Evolutionary conservation across 768 basidiomycete genomes (phyloP).

Genomic region (Trametes coccinea): DNA sequence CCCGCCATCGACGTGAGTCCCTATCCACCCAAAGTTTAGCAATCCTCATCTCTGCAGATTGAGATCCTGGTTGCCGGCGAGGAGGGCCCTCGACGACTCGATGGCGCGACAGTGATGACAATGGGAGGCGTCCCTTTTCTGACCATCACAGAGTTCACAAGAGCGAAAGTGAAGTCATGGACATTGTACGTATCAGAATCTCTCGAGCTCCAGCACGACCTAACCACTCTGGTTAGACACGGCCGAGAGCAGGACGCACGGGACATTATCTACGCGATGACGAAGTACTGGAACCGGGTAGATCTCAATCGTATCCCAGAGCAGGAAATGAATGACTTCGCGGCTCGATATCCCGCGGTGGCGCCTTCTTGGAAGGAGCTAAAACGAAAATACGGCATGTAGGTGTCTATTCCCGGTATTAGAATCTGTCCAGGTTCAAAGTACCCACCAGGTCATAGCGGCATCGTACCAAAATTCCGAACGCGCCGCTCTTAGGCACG

Average conservation of each 20-base stretch:
- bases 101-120: slow-evolving; percentile 64
- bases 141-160: slow-evolving; percentile 81
- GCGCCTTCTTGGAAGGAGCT: slow-evolving; percentile 74
- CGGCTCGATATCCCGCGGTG: slow-evolving; percentile 56
- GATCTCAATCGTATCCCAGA: slow-evolving; percentile 87
- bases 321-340: slow-evolving; percentile 81
- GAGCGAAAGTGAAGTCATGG: slow-evolving; percentile 85
- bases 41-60: slow-evolving; percentile 48
- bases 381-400: slow-evolving; percentile 72
- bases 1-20: slow-evolving; percentile 71
- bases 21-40: not conserved
- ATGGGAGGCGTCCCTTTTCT: slow-evolving; percentile 77
- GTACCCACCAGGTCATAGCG: slow-evolving; percentile 17
- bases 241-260: slow-evolving; percentile 71
- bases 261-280: slow-evolving; percentile 71
- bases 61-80: slow-evolving; percentile 84
- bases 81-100: slow-evolving; percentile 73
- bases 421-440: slow-evolving; percentile 2
- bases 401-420: slow-evolving; percentile 17
- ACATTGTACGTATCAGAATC: slow-evolving; percentile 55
- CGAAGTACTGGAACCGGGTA: slow-evolving; percentile 77
- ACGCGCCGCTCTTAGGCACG: no score
- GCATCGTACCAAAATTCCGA: slow-evolving; percentile 13
- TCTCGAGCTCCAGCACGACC: slow-evolving; percentile 19
- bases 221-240: slow-evolving; percentile 47